Percentiles rank a stretch among this genome's conserved stretches.
Conservation (phyloP, 208 protist species). For the Leishmania aethiopica region DNA sequence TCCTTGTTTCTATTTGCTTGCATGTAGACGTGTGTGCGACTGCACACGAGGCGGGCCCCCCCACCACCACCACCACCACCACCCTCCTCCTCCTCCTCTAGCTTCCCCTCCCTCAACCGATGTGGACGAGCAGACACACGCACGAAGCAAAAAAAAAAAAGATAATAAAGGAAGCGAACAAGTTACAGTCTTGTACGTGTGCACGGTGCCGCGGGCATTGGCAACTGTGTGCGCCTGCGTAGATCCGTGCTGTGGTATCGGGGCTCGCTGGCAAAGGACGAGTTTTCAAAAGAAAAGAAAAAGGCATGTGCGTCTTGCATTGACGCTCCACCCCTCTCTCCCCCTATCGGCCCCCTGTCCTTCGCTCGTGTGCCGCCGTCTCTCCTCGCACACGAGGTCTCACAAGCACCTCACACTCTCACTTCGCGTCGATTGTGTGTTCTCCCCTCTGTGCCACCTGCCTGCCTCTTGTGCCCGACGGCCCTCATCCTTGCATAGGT, state of each 20-base stretch:
- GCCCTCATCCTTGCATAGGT: neutral
- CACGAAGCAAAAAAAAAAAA: neutral
- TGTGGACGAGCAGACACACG: neutral
- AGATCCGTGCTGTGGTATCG: neutral
- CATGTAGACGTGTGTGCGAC: neutral
- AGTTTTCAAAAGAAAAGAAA: neutral
- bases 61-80: no score
- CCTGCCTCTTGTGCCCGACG: neutral
- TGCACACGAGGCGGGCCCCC: neutral
- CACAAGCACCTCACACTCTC: neutral
- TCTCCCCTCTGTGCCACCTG: neutral
- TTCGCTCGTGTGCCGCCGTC: neutral
- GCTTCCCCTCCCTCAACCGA: neutral
- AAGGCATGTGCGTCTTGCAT: neutral
- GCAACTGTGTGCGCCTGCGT: neutral
- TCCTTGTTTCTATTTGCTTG: neutral
- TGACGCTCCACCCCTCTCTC: neutral
- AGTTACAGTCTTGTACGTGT: neutral
- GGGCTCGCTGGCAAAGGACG: neutral
- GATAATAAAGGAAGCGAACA: neutral
- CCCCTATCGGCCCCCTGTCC: neutral
- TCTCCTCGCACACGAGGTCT: neutral
- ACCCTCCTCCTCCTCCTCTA: neutral
- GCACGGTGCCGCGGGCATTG: neutral
- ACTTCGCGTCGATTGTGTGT: neutral